These are phyloP conservation scores for Sarocladium strictum DNA, from an alignment of 2,329 filamentous ascomycete genomes.

Conservation along the genomic window DNA sequence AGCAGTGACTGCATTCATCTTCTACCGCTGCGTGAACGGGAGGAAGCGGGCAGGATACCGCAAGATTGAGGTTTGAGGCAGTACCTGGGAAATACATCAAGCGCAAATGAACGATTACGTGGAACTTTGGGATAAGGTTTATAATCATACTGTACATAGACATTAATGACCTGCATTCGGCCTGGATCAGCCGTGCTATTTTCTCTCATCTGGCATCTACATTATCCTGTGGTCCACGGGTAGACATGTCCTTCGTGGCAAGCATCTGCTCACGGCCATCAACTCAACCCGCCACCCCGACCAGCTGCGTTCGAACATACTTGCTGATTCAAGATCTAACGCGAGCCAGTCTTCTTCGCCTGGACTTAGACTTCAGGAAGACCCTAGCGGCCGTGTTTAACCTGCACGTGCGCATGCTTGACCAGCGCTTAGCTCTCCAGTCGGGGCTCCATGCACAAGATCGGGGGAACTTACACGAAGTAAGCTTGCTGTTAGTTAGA, in stretches of 20 bases:
- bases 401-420: no score
- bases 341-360: no score
- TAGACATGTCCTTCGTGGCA: neutral
- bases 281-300: no score
- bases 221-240: no score
- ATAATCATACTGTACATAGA: constrained; percentile 2
- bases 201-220: no score
- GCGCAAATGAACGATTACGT: neutral
- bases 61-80: neutral
- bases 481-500: neutral
- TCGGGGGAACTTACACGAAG: neutral
- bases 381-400: neutral
- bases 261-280: no score
- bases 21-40: constrained; percentile 1
- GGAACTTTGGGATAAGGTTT: neutral
- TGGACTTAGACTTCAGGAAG: no score
- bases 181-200: neutral
- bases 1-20: constrained; percentile 3
- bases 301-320: no score
- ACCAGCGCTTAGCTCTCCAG: neutral
- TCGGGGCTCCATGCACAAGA: neutral
- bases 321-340: no score
- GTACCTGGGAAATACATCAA: neutral
- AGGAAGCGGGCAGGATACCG: constrained; percentile 5
- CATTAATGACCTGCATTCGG: constrained; percentile 2